phyloP scores from a whole-genome alignment of 2,329 filamentous ascomycete genomes.

The Pseudocercospora musae region DNA sequence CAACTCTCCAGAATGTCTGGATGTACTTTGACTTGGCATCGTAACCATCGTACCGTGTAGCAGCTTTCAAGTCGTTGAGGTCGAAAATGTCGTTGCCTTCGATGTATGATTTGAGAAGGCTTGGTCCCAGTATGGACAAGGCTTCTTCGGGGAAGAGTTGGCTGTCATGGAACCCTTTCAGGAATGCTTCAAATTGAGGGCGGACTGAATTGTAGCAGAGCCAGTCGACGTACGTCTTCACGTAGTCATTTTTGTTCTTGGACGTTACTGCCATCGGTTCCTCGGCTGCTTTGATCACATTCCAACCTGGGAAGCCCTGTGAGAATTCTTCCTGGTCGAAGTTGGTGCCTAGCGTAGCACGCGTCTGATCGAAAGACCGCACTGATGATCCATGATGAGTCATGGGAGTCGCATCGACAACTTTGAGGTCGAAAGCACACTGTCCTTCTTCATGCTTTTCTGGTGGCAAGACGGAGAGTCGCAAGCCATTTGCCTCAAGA shows the following conservation, averaged over 20 bases:
- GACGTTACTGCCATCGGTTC: slow-evolving; percentile 72
- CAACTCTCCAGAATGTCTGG: slow-evolving; percentile 78
- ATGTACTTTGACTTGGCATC: slow-evolving; percentile 66
- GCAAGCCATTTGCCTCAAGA: slow-evolving; percentile 55
- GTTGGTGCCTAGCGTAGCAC: not conserved
- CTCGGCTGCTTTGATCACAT: slow-evolving; percentile 32
- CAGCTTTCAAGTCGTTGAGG: slow-evolving; percentile 65
- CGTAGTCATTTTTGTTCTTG: slow-evolving; percentile 72
- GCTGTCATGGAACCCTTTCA: slow-evolving; percentile 63
- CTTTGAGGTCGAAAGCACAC: not conserved
- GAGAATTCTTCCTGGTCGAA: not conserved
- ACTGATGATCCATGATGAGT: not conserved
- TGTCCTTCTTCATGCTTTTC: not conserved
- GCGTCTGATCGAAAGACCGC: not conserved
- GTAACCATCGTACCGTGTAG: slow-evolving; percentile 80
- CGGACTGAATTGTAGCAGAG: slow-evolving; percentile 73
- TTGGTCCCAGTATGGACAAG: slow-evolving; percentile 59
- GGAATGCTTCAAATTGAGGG: slow-evolving; percentile 77
- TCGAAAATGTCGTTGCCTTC: slow-evolving; percentile 83
- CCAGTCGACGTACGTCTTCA: slow-evolving; percentile 81
- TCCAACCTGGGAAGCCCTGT: slow-evolving; percentile 55
- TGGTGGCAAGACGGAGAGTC: slow-evolving; percentile 43
- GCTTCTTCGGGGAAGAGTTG: slow-evolving; percentile 18
- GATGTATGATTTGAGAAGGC: slow-evolving; percentile 70
- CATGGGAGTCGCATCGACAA: slow-evolving; percentile 2